These are phyloP conservation scores for Cicer judaicum DNA, from an alignment of 306 rosid species.

Conservation along the genomic window DNA sequence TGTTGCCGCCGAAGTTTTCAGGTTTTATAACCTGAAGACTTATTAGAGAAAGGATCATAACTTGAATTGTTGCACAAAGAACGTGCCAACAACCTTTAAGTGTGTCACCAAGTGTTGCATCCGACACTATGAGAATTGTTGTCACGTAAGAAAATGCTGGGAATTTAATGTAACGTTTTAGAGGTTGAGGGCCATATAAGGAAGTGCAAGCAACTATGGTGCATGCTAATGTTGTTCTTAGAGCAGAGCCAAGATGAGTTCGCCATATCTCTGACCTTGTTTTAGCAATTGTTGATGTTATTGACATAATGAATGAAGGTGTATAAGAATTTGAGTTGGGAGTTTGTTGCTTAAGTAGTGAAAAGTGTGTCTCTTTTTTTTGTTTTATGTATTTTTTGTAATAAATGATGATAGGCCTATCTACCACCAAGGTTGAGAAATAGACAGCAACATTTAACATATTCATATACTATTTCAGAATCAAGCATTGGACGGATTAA, in stretches of 20 bases:
- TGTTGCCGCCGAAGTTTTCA: slow-evolving; percentile 13
- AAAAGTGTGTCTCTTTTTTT: not conserved
- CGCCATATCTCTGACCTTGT: slow-evolving; percentile 47
- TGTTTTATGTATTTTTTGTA: not conserved
- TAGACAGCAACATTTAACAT: slow-evolving; percentile 21
- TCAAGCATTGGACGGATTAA: too few species aligned
- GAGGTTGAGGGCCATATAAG: slow-evolving; percentile 55
- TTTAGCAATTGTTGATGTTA: slow-evolving; percentile 36
- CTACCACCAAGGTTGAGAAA: slow-evolving; percentile 1
- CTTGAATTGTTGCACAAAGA: slow-evolving; percentile 55
- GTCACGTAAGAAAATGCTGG: slow-evolving; percentile 70
- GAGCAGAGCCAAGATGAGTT: slow-evolving; percentile 55
- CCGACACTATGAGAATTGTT: slow-evolving; percentile 62
- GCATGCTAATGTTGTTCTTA: slow-evolving; percentile 74
- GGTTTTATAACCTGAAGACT: slow-evolving; percentile 63
- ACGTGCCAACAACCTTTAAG: slow-evolving; percentile 65
- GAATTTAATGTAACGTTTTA: slow-evolving; percentile 53
- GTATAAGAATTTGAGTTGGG: slow-evolving; percentile 4
- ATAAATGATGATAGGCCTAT: slow-evolving; percentile 7
- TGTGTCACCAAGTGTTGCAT: slow-evolving; percentile 73
- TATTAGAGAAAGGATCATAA: slow-evolving; percentile 45
- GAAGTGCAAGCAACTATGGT: slow-evolving; percentile 59
- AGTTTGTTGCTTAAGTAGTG: not conserved
- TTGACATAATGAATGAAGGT: slow-evolving; percentile 34
- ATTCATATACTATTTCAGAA: too few species aligned